Percentiles rank a stretch among this genome's conserved stretches.
Evolutionary conservation across 192 early-diverging fungal genomes (phyloP).

Genomic region (Coemansia sp.): DNA sequence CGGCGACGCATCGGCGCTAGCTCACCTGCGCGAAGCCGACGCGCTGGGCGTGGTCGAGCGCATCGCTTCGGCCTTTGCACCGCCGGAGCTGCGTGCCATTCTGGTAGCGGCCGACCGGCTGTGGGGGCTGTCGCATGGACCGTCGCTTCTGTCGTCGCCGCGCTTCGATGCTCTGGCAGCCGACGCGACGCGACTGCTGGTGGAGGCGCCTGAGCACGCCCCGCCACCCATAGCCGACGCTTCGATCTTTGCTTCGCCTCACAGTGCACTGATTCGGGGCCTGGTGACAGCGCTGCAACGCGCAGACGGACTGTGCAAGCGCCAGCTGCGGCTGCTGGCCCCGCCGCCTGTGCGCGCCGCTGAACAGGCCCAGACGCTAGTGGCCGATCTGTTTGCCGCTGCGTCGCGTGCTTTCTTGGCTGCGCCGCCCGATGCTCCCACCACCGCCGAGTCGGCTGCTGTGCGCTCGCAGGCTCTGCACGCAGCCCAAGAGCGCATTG

Average conservation of each 20-base stretch:
- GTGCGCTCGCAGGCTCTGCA: conserved; percentile 21
- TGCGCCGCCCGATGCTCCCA: not conserved
- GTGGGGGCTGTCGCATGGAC: not conserved
- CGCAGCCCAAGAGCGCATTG: conserved; percentile 23
- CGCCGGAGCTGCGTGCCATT: conserved; percentile 25
- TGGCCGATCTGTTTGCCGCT: conserved; percentile 23
- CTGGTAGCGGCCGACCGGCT: conserved; percentile 23
- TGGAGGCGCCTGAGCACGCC: not conserved
- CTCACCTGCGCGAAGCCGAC: conserved; percentile 12
- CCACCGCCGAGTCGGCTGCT: conserved; percentile 18
- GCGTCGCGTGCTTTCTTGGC: conserved; percentile 16
- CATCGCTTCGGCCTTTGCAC: conserved; percentile 26
- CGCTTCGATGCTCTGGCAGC: not conserved
- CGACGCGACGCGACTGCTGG: not conserved
- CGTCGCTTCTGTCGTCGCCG: not conserved
- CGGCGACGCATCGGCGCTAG: conserved; percentile 20
- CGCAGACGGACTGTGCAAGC: conserved; percentile 27
- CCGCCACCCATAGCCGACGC: not conserved
- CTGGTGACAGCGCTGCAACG: conserved; percentile 18
- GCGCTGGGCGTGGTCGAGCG: conserved; percentile 34
- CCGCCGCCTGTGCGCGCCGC: conserved; percentile 16
- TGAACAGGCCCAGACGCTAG: conserved; percentile 27
- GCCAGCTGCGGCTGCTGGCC: conserved; percentile 35
- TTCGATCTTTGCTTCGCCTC: conserved; percentile 9
- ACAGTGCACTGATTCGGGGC: conserved; percentile 4